Evolutionary conservation across 2,329 filamentous ascomycete genomes (phyloP), one percentile per base, ranked within the genome.

Genomic region (Exophiala mesophila): DNA sequence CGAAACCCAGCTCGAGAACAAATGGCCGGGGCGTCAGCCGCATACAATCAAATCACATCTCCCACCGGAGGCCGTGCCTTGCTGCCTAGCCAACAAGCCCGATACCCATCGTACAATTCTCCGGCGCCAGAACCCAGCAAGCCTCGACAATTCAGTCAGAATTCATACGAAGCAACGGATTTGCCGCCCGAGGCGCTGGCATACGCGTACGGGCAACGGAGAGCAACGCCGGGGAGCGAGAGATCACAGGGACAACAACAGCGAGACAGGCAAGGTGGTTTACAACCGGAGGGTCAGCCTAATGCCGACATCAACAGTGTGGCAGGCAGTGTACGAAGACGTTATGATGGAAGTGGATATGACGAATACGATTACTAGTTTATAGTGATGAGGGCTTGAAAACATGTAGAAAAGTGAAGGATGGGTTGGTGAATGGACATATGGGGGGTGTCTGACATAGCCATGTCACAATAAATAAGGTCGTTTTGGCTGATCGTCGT

Each of bases 11-110:
- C 47, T 41, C 44, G 48, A 12, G 41, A 52, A 17, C 45, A 44
- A 36, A 46, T 45, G 37, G 33, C 47, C 9, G 30, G 28, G 13
- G 39, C 42, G 15, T 43, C 42, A 20, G 47, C 53, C 31, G 26
- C 47, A 1, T 47, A 33, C 37, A 38, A 41, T 23, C 36, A 47
- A 33, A 42, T 48, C 12, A 48, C 44, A 5, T 40, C 34, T 23
- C 23, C 40, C 43, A 30, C 43, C 18, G 48, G 45, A 33, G 59
- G 55, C 15, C 55, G 52, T 20, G 61, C 60, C 15, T 54, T 59
- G 8, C 55, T 62, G 21, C 57, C 61, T 23, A 61, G 56, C 39
- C 60, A 61, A 34, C 58, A 64, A 42, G 45, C 50, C 23, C 55
- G 54, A 28, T 54, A 57, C 36, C 36, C 48, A 4, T 48, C 39